These are phyloP conservation scores for Aspergillus fructus DNA, from an alignment of 2,329 filamentous ascomycete genomes.

Conservation along the genomic window DNA sequence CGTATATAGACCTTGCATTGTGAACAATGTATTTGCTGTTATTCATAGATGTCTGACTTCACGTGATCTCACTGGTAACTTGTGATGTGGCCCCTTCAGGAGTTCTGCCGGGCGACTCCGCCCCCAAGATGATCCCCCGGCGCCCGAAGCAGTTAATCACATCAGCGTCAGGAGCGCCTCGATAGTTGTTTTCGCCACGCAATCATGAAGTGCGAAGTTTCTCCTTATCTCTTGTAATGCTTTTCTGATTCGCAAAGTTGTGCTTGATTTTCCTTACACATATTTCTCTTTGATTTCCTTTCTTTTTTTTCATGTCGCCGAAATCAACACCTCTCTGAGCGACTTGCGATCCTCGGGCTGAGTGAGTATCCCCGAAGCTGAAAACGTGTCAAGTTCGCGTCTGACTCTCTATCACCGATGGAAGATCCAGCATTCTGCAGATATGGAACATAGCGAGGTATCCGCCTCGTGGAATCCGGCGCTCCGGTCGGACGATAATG, in stretches of 20 bases:
- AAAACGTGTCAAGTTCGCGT: conserved; percentile 5
- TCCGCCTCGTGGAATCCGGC: conserved; percentile 57
- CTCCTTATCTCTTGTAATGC: conserved; percentile 2
- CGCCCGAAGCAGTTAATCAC: neutral
- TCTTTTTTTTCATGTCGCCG: neutral
- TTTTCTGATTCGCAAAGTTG: conserved; percentile 2
- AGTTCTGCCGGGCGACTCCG: conserved; percentile 6
- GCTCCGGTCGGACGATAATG: conserved; percentile 44
- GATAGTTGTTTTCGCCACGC: conserved; percentile 8
- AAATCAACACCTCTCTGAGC: conserved; percentile 3
- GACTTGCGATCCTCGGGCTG: conserved; percentile 6
- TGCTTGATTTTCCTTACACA: neutral
- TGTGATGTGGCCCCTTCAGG: conserved; percentile 5
- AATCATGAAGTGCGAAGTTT: conserved; percentile 5
- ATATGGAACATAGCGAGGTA: conserved; percentile 25
- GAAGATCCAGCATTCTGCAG: conserved; percentile 10
- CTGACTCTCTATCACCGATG: conserved; percentile 12
- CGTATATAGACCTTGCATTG: conserved; percentile 9
- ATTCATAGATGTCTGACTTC: neutral
- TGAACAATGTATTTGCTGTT: neutral
- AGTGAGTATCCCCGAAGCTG: conserved; percentile 1
- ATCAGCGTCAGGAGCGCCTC: conserved; percentile 3
- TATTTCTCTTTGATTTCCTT: neutral
- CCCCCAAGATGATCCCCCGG: neutral
- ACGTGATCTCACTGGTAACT: neutral